These are phyloP conservation scores for Verbena officinalis DNA, from an alignment of 257 asterid genomes.

Conservation along the genomic window DNA sequence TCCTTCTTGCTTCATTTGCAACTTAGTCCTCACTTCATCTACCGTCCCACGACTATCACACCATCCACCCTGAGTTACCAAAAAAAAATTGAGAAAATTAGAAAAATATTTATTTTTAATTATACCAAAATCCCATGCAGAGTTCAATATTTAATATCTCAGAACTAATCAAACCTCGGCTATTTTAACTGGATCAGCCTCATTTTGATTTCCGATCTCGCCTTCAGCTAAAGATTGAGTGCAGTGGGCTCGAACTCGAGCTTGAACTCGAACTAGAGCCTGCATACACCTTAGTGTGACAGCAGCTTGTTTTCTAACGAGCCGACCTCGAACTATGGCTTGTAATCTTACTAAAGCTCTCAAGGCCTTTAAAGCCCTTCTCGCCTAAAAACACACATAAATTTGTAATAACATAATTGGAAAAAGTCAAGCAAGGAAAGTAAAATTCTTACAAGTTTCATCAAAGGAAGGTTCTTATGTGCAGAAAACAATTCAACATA, in stretches of 20 bases:
- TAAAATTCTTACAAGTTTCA: neutral
- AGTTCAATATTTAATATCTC: too few species aligned
- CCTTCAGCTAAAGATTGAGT: slow-evolving; percentile 41
- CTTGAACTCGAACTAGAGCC: slow-evolving; percentile 83
- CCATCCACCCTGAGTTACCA: slow-evolving; percentile 73
- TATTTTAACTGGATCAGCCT: slow-evolving; percentile 47
- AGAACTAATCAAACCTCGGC: slow-evolving; percentile 63
- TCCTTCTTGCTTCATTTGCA: slow-evolving; percentile 85
- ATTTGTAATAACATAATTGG: neutral
- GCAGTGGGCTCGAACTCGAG: slow-evolving; percentile 74
- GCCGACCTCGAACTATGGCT: slow-evolving; percentile 87
- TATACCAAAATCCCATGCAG: too few species aligned
- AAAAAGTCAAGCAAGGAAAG: neutral
- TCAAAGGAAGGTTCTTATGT: too few species aligned
- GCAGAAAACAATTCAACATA: too few species aligned
- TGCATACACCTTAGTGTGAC: slow-evolving; percentile 89
- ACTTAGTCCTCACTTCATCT: slow-evolving; percentile 67
- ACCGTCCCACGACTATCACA: slow-evolving; percentile 78
- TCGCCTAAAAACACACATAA: slow-evolving; percentile 56
- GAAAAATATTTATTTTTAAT: too few species aligned
- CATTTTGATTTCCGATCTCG: slow-evolving; percentile 23
- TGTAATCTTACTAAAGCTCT: slow-evolving; percentile 88
- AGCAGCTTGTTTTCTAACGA: slow-evolving; percentile 84
- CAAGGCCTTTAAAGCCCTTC: slow-evolving; percentile 85
- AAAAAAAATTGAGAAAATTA: too few species aligned